Conservation (phyloP, 352 stramenopile species). For the Globisporangium viniferum region DNA sequence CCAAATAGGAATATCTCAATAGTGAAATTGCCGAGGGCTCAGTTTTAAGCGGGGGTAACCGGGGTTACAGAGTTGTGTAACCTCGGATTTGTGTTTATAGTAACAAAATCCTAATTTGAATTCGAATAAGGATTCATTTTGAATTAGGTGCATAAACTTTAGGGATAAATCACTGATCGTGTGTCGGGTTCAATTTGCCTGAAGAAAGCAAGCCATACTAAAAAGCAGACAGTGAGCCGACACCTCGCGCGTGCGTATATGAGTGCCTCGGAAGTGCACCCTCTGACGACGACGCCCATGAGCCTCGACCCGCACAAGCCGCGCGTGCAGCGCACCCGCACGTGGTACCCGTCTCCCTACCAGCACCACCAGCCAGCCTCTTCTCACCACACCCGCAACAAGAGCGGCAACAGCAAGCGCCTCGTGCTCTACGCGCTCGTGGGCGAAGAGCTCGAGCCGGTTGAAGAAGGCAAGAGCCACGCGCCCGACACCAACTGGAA, state of each 20-base stretch:
- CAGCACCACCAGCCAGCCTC: constrained; percentile 8
- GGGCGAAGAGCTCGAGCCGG: constrained; percentile 51
- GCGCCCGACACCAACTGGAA: constrained; percentile 66
- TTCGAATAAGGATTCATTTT: too few species aligned
- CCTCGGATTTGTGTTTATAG: too few species aligned
- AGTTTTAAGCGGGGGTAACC: too few species aligned
- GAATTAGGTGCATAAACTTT: too few species aligned
- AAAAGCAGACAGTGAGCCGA: neutral
- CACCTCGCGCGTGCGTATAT: constrained; percentile 1
- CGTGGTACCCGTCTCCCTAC: constrained; percentile 8
- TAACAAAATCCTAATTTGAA: too few species aligned
- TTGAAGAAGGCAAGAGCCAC: constrained; percentile 42
- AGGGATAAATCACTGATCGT: too few species aligned
- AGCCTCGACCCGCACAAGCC: constrained; percentile 19
- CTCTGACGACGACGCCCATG: constrained; percentile 19
- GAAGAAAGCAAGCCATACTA: neutral
- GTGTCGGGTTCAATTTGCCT: too few species aligned
- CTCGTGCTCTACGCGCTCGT: constrained; percentile 72
- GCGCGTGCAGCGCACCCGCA: constrained; percentile 21
- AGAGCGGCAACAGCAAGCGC: constrained; percentile 3
- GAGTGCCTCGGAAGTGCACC: constrained; percentile 26
- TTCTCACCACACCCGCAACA: constrained; percentile 4
- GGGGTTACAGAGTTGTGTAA: too few species aligned
- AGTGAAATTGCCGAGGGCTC: too few species aligned
- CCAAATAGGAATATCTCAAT: too few species aligned